Evolutionary conservation across 495 filamentous ascomycete species (phyloP), one percentile per base, ranked within the genome.

Genomic region (Achaetomiella virescens): DNA sequence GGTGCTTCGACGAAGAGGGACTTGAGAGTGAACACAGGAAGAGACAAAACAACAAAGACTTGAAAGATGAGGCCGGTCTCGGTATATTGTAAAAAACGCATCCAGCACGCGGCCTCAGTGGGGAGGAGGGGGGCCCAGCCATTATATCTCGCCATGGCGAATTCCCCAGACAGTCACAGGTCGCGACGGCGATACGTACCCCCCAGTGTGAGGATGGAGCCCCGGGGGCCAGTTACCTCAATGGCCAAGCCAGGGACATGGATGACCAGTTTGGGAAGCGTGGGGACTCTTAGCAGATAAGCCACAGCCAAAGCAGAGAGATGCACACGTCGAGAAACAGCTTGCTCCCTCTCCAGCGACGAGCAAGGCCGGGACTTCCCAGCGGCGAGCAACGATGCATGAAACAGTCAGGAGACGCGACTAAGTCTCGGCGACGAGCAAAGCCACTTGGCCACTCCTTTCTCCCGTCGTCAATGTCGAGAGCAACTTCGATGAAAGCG

Each of bases 61-160:
- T 31, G 5, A 2, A 35, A 44, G 25, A 41, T 25, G 37, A 22
- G 18, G 38, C 44, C 22, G 35, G 45, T 11, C 43, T 17, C 29
- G 46, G 45, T 33, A 18, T 27, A 17, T 33, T 18, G 25, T 31
- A 43, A 27, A 6, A 52, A 20, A 12, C n/a, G 27, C 49, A 33
- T 17, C 20, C 10, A 24, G 37, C 37, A 42, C 25, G 54, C 27
- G 40, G 9, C 29, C 31, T 5, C 22, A 25, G 46, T 20, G 54
- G 38, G 54, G 54, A 41, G 22, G 38, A 46, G 25, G 27, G 54
- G 53, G 44, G 14, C 11, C 27, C 20, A 38, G 29, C 21, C 27
- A 45, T 56, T 55, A 56, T 56, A 56, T 49, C 37, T 14, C 17
- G 45, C 54, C 54, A 45, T 49, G 45, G 54, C 12, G 17, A 42